These are phyloP conservation scores for Drosera spatulata DNA, from an alignment of 179 eudicot genomes.

Conservation along the genomic window DNA sequence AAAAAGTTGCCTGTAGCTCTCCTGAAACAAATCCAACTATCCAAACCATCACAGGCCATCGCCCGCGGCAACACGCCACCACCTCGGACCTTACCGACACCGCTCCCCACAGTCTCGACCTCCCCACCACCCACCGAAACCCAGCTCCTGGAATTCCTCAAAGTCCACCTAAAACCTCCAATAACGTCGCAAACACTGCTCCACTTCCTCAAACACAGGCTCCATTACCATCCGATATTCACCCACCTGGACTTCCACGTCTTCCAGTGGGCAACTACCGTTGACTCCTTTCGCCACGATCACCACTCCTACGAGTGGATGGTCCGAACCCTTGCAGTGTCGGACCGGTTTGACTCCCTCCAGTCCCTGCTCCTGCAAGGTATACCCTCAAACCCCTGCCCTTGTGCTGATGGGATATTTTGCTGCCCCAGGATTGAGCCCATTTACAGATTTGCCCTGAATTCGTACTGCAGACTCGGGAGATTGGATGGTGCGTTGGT, in stretches of 20 bases:
- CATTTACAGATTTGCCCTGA: conserved; percentile 62
- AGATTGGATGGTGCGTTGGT: conserved; percentile 49
- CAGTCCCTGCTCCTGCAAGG: conserved; percentile 25
- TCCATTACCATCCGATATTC: conserved; percentile 74
- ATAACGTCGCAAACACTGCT: conserved; percentile 55
- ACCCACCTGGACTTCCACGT: conserved; percentile 70
- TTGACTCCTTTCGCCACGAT: conserved; percentile 81
- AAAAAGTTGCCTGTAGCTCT: background rate
- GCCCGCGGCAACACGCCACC: too few species aligned
- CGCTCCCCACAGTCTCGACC: conserved; percentile 42
- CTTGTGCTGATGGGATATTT: conserved; percentile 85
- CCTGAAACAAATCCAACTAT: background rate
- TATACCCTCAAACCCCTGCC: conserved; percentile 74
- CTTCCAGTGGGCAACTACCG: conserved; percentile 59
- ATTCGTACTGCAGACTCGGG: conserved; percentile 55
- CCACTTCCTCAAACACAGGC: conserved; percentile 55
- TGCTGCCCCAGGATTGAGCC: conserved; percentile 69
- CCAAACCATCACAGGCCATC: background rate
- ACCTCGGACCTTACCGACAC: conserved; percentile 26
- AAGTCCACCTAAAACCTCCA: conserved; percentile 45
- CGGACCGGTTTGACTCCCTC: conserved; percentile 62
- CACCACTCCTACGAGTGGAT: conserved; percentile 79
- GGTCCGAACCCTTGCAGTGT: conserved; percentile 55
- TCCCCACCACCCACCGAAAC: conserved; percentile 29
- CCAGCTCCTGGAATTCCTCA: conserved; percentile 29